Evolutionary conservation across 2,329 filamentous ascomycete genomes (phyloP).

Genomic region (Apiospora marii): DNA sequence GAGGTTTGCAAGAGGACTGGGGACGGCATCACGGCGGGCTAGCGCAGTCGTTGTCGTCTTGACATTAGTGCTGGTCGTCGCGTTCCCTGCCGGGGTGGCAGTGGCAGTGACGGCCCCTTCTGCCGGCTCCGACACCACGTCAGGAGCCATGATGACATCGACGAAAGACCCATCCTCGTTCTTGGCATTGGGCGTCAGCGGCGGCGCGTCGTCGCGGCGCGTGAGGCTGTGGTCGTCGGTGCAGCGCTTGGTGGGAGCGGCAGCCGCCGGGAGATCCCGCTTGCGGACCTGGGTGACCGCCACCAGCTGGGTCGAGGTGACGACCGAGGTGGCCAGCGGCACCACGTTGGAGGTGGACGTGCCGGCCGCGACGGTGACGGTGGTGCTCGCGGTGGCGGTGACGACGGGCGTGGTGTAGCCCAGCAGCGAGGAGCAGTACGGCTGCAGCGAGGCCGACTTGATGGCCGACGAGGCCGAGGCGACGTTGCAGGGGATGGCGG

Average conservation of each 20-base stretch:
- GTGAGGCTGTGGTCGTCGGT: not conserved
- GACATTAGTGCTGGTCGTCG: not conserved
- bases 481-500: slow-evolving; percentile 18
- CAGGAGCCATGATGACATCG: not conserved
- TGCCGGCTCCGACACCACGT: not conserved
- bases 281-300: slow-evolving; percentile 7
- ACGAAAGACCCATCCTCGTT: slow-evolving; percentile 12
- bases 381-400: not conserved
- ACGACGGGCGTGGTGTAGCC: slow-evolving; percentile 11
- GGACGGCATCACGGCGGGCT: slow-evolving; percentile 1
- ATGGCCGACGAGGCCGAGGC: slow-evolving; percentile 15
- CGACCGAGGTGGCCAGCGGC: not conserved
- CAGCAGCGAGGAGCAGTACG: slow-evolving; percentile 23
- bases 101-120: no score
- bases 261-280: not conserved
- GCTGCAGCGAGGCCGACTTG: slow-evolving; percentile 23
- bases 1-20: not conserved
- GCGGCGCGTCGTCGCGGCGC: not conserved
- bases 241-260: not conserved
- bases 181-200: not conserved
- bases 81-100: not conserved
- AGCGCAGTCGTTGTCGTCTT: not conserved
- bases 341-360: slow-evolving; percentile 10
- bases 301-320: slow-evolving; percentile 22
- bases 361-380: not conserved